phyloP scores from a whole-genome alignment of 2,329 filamentous ascomycete species.

The Phaeophleospora eucalypticola region DNA sequence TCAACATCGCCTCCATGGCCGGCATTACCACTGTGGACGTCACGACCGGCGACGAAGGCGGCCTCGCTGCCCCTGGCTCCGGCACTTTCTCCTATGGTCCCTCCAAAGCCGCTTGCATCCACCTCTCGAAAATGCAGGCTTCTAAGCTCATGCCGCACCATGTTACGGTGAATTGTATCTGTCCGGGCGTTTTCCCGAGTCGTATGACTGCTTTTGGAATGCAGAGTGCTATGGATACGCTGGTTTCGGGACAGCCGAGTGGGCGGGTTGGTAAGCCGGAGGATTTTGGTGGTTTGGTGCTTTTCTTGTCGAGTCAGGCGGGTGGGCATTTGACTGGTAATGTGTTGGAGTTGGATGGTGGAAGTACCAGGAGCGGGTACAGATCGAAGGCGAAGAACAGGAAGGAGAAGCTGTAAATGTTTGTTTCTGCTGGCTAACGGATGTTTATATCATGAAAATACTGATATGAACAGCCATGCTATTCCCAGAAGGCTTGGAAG shows the following conservation, averaged over 20 bases:
- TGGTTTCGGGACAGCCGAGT: conserved; percentile 45
- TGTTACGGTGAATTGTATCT: conserved; percentile 55
- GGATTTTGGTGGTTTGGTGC: conserved; percentile 45
- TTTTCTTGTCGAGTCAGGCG: conserved; percentile 41
- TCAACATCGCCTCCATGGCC: conserved; percentile 46
- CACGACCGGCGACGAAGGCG: conserved; percentile 45
- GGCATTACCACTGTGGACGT: conserved; percentile 44
- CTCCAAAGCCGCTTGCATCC: conserved; percentile 50
- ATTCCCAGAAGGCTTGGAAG: no score
- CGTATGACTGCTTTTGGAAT: conserved; percentile 53
- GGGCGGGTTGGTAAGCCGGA: conserved; percentile 46
- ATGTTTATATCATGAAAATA: no score
- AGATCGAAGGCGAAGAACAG: conserved; percentile 31
- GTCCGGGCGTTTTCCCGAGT: conserved; percentile 51
- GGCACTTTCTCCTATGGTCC: conserved; percentile 45
- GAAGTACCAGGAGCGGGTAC: conserved; percentile 42
- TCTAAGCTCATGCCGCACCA: conserved; percentile 50
- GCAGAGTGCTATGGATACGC: conserved; percentile 45
- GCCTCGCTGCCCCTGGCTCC: conserved; percentile 46
- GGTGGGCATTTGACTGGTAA: conserved; percentile 47
- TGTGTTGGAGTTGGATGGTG: conserved; percentile 48
- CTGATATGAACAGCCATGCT: no score
- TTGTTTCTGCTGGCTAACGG: no score
- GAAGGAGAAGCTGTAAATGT: conserved; percentile 6
- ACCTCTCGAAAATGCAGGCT: conserved; percentile 53